phyloP scores from a whole-genome alignment of 1,284 basidiomycete genomes.

The Cutaneotrichosporon spelunceum region DNA sequence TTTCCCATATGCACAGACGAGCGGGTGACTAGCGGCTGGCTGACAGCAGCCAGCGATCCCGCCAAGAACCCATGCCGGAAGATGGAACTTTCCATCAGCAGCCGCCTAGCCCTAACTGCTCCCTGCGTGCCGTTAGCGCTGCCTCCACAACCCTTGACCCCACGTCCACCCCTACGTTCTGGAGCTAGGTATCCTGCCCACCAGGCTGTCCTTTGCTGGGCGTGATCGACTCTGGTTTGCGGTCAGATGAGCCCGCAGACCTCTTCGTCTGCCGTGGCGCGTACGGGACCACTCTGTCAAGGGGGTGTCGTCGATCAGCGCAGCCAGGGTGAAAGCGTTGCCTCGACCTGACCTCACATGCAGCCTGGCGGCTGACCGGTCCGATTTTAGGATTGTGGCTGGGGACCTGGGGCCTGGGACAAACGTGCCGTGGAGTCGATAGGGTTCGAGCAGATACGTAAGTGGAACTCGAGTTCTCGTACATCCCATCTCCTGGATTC shows the following conservation, averaged over 20 bases:
- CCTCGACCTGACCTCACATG: not conserved
- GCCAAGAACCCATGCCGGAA: not conserved
- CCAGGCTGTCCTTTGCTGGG: not conserved
- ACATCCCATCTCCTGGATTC: not conserved
- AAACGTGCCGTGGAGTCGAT: not conserved
- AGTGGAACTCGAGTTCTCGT: not conserved
- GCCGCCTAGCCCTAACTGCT: not conserved
- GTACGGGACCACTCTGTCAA: not conserved
- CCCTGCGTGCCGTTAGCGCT: not conserved
- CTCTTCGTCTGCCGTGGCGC: slow-evolving; percentile 1
- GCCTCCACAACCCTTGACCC: slow-evolving; percentile 3
- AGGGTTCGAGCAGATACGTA: not conserved
- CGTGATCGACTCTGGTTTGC: not conserved
- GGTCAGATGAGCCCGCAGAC: not conserved
- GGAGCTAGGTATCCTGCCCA: not conserved
- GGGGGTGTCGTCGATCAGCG: slow-evolving; percentile 1
- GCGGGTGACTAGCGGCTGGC: not conserved
- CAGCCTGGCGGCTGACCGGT: not conserved
- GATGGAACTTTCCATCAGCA: not conserved
- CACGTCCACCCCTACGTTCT: not conserved
- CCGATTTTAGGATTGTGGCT: not conserved
- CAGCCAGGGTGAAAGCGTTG: not conserved
- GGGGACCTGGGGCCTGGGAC: not conserved
- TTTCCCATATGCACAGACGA: not conserved
- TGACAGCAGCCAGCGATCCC: not conserved